These are phyloP conservation scores for Plasmodium fragile DNA, from an alignment of 169 alveolate species.

Conservation along the genomic window DNA sequence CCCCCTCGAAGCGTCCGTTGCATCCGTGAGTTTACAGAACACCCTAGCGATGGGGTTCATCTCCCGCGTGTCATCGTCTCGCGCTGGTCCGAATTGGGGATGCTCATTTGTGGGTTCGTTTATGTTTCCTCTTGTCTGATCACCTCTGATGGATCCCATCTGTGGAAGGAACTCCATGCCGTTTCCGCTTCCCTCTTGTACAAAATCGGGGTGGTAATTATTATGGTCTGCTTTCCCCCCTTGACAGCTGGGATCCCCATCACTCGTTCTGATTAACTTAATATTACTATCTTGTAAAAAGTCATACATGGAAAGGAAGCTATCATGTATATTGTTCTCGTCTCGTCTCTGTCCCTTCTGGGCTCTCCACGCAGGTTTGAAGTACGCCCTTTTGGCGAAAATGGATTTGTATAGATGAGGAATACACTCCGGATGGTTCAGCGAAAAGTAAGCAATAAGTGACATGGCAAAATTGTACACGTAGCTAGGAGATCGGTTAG, in stretches of 20 bases:
- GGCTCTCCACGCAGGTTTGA: not conserved
- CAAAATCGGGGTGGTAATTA: not conserved
- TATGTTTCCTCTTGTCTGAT: not conserved
- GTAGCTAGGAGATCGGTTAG: not conserved
- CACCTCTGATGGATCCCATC: not conserved
- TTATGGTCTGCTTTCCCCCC: not conserved
- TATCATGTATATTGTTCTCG: not conserved
- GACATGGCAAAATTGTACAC: constrained; percentile 32
- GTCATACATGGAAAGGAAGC: not conserved
- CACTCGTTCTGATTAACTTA: not conserved
- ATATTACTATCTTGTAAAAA: not conserved
- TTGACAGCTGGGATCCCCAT: not conserved
- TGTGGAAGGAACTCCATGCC: not conserved
- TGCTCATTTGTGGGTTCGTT: not conserved
- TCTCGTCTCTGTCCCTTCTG: not conserved
- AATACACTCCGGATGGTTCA: constrained; percentile 3
- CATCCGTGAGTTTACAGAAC: not conserved
- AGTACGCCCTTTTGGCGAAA: not conserved
- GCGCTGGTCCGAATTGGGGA: not conserved
- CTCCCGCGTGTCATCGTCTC: not conserved
- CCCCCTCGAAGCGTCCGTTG: not conserved
- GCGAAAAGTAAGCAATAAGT: constrained; percentile 8
- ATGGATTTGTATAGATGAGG: constrained; percentile 11
- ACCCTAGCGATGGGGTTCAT: not conserved
- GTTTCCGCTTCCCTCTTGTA: not conserved